These are phyloP conservation scores for Yarrowia alimentaria DNA, from an alignment of 805 yeast genomes.

Conservation along the genomic window DNA sequence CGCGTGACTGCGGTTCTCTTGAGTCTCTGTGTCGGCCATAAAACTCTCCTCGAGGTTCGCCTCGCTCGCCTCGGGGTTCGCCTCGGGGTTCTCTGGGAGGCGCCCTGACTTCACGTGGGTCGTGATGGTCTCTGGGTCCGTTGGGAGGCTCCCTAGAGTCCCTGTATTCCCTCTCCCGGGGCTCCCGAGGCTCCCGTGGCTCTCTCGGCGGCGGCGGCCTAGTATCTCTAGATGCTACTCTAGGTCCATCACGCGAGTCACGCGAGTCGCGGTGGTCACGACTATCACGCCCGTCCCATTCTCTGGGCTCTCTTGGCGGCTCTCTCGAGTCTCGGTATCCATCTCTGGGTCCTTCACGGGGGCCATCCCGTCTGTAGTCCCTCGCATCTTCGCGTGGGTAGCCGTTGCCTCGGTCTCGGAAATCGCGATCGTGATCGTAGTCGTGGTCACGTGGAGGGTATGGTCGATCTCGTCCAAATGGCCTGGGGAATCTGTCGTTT, in stretches of 20 bases:
- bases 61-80: not conserved
- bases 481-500: constrained; percentile 22
- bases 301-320: not conserved
- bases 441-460: constrained; percentile 8
- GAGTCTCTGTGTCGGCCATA: too few species aligned
- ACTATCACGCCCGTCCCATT: constrained; percentile 6
- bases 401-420: not conserved
- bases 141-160: not conserved
- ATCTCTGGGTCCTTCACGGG: constrained; percentile 5
- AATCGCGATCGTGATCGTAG: constrained; percentile 4
- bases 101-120: not conserved
- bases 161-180: not conserved
- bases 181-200: not conserved
- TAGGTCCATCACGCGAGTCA: too few species aligned
- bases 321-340: too few species aligned
- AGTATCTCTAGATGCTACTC: too few species aligned
- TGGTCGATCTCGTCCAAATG: not conserved
- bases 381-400: constrained; percentile 10
- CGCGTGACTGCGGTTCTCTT: too few species aligned
- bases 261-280: not conserved
- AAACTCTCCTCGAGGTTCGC: too few species aligned
- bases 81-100: constrained; percentile 3
- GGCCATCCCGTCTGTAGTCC: constrained; percentile 12
- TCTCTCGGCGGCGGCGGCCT: too few species aligned
- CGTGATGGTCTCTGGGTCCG: constrained; percentile 12